A percentile compares a stretch with the other conserved stretches of the same genome.
Conservation (phyloP, 305 asterid genomes). For the Fraxinus xanthoxyloides region DNA sequence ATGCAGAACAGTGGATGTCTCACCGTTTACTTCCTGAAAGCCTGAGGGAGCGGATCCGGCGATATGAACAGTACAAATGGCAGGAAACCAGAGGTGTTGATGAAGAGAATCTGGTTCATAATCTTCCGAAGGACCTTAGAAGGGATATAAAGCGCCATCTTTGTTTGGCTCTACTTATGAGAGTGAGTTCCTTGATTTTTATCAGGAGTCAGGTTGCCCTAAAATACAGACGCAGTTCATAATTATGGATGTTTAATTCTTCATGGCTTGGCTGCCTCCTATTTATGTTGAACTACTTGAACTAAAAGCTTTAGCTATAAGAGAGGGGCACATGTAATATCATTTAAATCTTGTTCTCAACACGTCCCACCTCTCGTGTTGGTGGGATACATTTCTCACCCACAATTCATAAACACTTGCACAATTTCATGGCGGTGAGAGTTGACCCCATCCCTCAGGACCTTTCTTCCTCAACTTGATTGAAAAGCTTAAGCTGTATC, state of each 20-base stretch:
- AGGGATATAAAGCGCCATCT: constrained; percentile 91
- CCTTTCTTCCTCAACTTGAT: not conserved
- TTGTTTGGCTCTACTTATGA: constrained; percentile 74
- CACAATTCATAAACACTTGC: not conserved
- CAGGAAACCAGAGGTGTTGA: constrained; percentile 94
- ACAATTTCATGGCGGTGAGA: not conserved
- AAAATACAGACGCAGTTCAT: not conserved
- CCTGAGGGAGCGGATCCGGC: constrained; percentile 68
- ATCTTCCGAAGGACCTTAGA: constrained; percentile 90
- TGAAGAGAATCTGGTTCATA: constrained; percentile 69
- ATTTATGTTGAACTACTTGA: not conserved
- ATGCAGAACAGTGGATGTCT: constrained; percentile 95
- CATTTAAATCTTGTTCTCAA: not conserved
- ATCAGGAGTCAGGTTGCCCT: not conserved
- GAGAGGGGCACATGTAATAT: not conserved
- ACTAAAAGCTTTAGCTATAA: not conserved
- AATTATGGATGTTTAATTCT: not conserved
- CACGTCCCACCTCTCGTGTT: not conserved
- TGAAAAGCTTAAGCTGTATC: not conserved
- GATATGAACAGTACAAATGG: constrained; percentile 88
- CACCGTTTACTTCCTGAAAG: constrained; percentile 82
- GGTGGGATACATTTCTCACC: not conserved
- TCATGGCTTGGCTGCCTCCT: not conserved
- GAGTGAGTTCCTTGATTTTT: constrained; percentile 52
- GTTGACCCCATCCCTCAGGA: not conserved